Evolutionary conservation across 768 basidiomycete genomes (phyloP), one percentile per base, ranked within the genome.

Genomic region (Suillus occidentalis): DNA sequence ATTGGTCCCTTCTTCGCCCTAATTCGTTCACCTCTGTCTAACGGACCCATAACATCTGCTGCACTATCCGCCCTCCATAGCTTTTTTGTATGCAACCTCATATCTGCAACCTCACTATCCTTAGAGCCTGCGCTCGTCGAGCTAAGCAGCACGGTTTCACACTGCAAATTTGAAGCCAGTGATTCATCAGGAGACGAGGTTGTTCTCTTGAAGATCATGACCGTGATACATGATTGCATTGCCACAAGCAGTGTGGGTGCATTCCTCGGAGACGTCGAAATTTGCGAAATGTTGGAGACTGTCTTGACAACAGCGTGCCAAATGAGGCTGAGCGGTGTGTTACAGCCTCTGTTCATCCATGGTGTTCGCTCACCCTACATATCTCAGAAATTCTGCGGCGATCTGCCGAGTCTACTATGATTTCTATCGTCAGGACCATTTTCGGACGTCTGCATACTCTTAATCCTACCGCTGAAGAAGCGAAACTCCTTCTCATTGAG

Each of bases 101-200:
- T 97, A 58, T 83, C 81, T 12, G 78, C 85, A 16, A 73, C 79
- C 45, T 85, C 90, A 50, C 67, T 82, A 59, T 79, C 82, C 43
- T 77, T 96, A 66, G 84, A 89, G 67, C 73, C 79, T 61, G 90
- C 91, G 6, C 83, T 99, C 60, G 82, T 88, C 20, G 92, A 94
- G 67, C 83, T 97, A 65, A 96, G 95, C 75, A 90, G 86, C 65
- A 89, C 97, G 0, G 87, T 96, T 14, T 94, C 97, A 6, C 94
- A 94, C 72, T 98, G 97, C 84, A 95, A 97, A 79, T 99, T 99
- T 72, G 97, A 99, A 78, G 93, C 94, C 5, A 97, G 93, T 72
- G 95, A 98, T 73, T 94, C 94, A 2, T 94, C 95, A n/a, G 92
- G 94, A 6, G 97, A 99, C 77, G 97, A 99, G 76, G 92, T 97